Conservation (phyloP, 352 stramenopile genomes). For the Phytophthora idaei region DNA sequence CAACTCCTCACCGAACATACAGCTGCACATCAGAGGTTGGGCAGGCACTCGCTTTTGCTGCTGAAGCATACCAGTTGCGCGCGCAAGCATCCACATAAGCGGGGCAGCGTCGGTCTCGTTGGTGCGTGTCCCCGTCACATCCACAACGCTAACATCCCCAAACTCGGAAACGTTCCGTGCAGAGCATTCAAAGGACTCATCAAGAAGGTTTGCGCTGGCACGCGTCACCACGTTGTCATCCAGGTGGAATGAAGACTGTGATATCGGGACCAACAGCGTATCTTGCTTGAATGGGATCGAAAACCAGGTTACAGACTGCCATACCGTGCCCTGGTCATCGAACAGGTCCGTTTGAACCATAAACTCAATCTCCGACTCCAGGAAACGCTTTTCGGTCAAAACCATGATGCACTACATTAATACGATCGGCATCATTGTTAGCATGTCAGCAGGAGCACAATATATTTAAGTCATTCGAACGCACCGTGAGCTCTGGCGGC, state of each 20-base stretch:
- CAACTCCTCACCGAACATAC: constrained; percentile 7
- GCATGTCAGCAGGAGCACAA: neutral
- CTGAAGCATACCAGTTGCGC: constrained; percentile 7
- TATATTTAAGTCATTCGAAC: neutral
- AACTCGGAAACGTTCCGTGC: constrained; percentile 5
- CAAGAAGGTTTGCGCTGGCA: constrained; percentile 2
- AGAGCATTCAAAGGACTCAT: constrained; percentile 10
- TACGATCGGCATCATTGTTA: neutral
- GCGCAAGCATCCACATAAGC: constrained; percentile 6
- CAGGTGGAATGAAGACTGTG: constrained; percentile 14
- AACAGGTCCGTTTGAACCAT: constrained; percentile 13
- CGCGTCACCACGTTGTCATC: neutral
- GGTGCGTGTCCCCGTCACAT: constrained; percentile 1
- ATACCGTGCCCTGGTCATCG: constrained; percentile 10
- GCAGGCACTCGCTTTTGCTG: constrained; percentile 13
- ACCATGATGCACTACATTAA: constrained; percentile 11
- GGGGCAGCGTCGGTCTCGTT: constrained; percentile 3
- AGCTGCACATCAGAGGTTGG: constrained; percentile 11
- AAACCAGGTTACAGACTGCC: constrained; percentile 15
- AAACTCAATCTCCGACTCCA: constrained; percentile 12
- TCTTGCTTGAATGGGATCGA: constrained; percentile 12
- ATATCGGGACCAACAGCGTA: constrained; percentile 2
- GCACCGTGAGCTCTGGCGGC: constrained; percentile 49
- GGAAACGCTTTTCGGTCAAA: constrained; percentile 8
- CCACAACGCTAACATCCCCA: constrained; percentile 9